Base-by-base conservation (phyloP, 2,329 filamentous ascomycete species). In the Xylariaceae sp. region DNA sequence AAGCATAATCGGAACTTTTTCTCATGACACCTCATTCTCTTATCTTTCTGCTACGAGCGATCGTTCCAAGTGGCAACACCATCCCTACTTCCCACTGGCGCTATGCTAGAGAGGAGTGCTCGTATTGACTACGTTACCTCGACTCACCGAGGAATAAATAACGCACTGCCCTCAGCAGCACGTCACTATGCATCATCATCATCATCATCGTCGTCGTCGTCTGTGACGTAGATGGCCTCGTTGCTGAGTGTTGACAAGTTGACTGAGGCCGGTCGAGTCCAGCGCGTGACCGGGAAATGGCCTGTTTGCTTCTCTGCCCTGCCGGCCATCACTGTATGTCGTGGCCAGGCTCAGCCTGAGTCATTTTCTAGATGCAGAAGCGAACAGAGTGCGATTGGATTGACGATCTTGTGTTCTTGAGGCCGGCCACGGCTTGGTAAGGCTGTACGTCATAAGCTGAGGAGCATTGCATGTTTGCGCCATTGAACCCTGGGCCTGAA, bases 121-220 rank as follows among this genome's bases (percentile, higher is more conserved):
- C 40, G 43, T 42, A 42, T 47, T 22, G 22, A 22, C 33, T 36
- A 31, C 31, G 41, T 10, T 41, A 33, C 33, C 45, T 39, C 39
- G 42, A 33, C 42, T 57, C 56, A 59, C 56, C 56, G 54, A 57
- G 52, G 16, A 41, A 11, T n/a, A 38, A 50, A 44, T 48, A 39
- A 50, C 51, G 46, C 52, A 38, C 48, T 10, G 18, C 6, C 31
- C n/a, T 14, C n/a, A 17, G 19, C 31, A 42, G 31, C 14, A 55
- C 45, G 56, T 59, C 56, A 55, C 42, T 16, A n/a, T 45, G 47
- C 49, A 54, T 46, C 13, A 47, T 16, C 10, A 38, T 16, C 13
- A 10, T 14, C 13, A 38, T 5, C 10, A 54, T 45, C 13, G 47
- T 14, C 14, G 14, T 14, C 10, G 14, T 10, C 5, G 3, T 13